These are phyloP conservation scores for Dalbergia cultrata DNA, from an alignment of 306 rosid genomes.

Conservation along the genomic window DNA sequence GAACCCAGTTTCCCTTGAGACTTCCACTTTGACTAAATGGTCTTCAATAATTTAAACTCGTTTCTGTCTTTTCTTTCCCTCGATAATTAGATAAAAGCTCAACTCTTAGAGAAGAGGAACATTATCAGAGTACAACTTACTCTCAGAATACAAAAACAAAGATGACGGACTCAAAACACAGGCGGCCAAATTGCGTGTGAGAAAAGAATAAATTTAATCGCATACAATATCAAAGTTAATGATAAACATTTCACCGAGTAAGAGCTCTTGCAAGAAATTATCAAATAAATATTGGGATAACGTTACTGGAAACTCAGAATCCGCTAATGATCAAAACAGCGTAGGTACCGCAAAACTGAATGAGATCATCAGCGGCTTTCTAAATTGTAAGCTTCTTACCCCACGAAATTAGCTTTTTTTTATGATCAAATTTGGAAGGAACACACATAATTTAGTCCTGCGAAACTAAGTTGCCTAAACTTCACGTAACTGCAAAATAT, in stretches of 20 bases:
- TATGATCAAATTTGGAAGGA: background rate
- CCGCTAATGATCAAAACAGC: background rate
- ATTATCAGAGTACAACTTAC: too few species aligned
- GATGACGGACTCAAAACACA: too few species aligned
- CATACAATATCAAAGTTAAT: background rate
- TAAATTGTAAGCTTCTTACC: background rate
- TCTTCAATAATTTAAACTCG: conserved; percentile 8
- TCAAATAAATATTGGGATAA: background rate
- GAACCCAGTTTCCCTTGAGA: background rate
- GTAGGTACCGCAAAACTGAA: background rate
- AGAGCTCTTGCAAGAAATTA: background rate
- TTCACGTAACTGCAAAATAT: background rate
- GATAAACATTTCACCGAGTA: background rate
- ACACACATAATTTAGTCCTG: background rate
- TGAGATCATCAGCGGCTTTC: background rate
- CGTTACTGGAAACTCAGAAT: background rate
- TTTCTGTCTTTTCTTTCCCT: background rate
- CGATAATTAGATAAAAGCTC: too few species aligned
- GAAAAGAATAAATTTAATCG: conserved; percentile 5
- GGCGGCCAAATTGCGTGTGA: background rate
- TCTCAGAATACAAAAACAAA: too few species aligned
- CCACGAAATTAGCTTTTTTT: background rate
- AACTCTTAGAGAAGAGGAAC: too few species aligned
- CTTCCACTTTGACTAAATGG: background rate
- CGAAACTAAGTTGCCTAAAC: conserved; percentile 1